These are phyloP conservation scores for Pichia gijzeniarum DNA, from an alignment of 805 yeast genomes.

Conservation along the genomic window DNA sequence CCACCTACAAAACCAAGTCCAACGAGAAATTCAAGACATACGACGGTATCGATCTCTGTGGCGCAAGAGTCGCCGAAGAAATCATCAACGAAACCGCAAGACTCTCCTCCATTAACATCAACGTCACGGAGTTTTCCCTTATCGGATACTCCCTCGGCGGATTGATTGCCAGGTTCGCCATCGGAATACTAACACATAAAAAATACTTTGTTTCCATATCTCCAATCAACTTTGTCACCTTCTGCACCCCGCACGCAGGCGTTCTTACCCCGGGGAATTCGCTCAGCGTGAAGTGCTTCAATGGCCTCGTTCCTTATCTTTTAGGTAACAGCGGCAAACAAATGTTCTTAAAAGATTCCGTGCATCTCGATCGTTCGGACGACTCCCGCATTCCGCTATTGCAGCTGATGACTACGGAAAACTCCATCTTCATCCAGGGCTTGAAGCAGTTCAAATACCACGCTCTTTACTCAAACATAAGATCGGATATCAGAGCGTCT, in stretches of 20 bases:
- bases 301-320: constrained; percentile 54
- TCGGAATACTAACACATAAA: constrained; percentile 59
- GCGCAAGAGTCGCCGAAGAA: constrained; percentile 66
- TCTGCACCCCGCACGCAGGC: constrained; percentile 70
- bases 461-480: constrained; percentile 65
- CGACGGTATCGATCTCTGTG: constrained; percentile 85
- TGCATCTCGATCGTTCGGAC: neutral
- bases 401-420: constrained; percentile 56
- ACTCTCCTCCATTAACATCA: constrained; percentile 6
- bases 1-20: constrained; percentile 46
- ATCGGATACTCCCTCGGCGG: constrained; percentile 92
- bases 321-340: constrained; percentile 72
- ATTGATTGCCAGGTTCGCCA: constrained; percentile 68
- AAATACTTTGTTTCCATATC: constrained; percentile 46
- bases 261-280: constrained; percentile 53
- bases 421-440: constrained; percentile 54
- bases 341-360: constrained; percentile 53
- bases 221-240: constrained; percentile 54
- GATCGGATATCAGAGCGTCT: constrained; percentile 73
- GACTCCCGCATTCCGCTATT: constrained; percentile 45
- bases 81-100: constrained; percentile 38
- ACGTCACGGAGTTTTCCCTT: constrained; percentile 63
- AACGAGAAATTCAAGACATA: constrained; percentile 73
- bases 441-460: constrained; percentile 46
- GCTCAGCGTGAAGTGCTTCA: constrained; percentile 47